Base-by-base conservation (phyloP, 306 rosid species). In the Mimosa pudica region DNA sequence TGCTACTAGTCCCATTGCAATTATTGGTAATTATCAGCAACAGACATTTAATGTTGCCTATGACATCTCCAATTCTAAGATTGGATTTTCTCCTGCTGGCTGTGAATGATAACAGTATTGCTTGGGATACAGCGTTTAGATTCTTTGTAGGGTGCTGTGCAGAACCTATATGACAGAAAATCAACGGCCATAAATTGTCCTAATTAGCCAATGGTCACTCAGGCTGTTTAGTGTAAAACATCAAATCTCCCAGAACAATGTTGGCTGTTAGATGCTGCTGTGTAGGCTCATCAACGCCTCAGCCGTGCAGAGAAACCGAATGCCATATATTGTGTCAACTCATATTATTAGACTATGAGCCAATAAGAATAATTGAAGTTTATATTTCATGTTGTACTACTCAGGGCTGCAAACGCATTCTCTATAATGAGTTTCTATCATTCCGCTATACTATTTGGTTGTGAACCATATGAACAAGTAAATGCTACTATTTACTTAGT, bases 1-100 rank as follows among this genome's bases (percentile, higher is more conserved):
- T 48, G 70, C 6, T 0, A 35, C 7, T 16, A 52, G 18, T 32
- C 75, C 77, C 0, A 71, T 85, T 65, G 74, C 87, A 73, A 86
- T 88, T 41, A 81, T 90, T 72, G 94, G 94, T 24, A 90, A 90
- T 84, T 86, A 38, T 73, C 92, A 90, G 47, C 94, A 90, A 36
- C 92, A 88, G 68, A 88, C 89, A 51, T 79, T 77, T 42, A 77
- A 55, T 41, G 81, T 88, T 38, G 87, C 84, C 76, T 88, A 81
- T 74, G 92, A 90, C 82, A 81, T 88, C 77, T 77, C 86, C 74
- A 88, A 88, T 64, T 86, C 92, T 70, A 88, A 73, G 82, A 74
- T 90, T 83, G 92, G 89, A 46, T 86, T 90, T 83, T 81, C 89
- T 81, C 54, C 88, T 38, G 92, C 77, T 61, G 94, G 92, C 51